Evolutionary conservation across 129 eudicot species (phyloP).

Genomic region (Tanacetum coccineum): DNA sequence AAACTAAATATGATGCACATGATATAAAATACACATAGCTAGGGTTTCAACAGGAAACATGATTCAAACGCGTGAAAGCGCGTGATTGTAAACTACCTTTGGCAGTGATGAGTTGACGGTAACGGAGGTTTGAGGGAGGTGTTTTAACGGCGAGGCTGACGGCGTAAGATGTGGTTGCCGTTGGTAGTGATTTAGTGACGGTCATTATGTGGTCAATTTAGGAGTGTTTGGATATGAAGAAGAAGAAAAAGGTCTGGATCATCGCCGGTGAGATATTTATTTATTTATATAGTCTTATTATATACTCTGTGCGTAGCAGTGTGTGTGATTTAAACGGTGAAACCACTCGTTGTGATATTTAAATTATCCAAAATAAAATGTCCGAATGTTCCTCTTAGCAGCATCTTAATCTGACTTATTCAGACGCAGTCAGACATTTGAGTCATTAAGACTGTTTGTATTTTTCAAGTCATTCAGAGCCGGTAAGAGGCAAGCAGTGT

Average conservation of each 20-base stretch:
- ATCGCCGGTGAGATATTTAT: slow-evolving; percentile 5
- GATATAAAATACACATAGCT: neutral
- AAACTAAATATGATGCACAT: neutral
- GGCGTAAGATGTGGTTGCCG: slow-evolving; percentile 37
- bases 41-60: slow-evolving; percentile 4
- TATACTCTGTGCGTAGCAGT: neutral
- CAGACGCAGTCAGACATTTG: too few species aligned
- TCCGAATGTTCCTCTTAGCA: too few species aligned
- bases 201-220: slow-evolving; percentile 15
- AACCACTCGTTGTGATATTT: slow-evolving; percentile 23
- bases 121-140: slow-evolving; percentile 24
- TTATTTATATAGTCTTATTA: slow-evolving; percentile 18
- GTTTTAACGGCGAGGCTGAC: slow-evolving; percentile 20
- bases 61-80: neutral
- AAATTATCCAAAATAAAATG: neutral
- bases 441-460: too few species aligned
- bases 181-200: slow-evolving; percentile 27
- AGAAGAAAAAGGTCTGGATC: slow-evolving; percentile 6
- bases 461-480: too few species aligned
- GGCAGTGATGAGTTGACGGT: slow-evolving; percentile 14
- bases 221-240: slow-evolving; percentile 9
- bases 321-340: slow-evolving; percentile 24
- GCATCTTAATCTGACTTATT: too few species aligned
- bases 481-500: too few species aligned
- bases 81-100: slow-evolving; percentile 17